Conservation (phyloP, 2,329 filamentous ascomycete species). For the Sporothrix protearum region DNA sequence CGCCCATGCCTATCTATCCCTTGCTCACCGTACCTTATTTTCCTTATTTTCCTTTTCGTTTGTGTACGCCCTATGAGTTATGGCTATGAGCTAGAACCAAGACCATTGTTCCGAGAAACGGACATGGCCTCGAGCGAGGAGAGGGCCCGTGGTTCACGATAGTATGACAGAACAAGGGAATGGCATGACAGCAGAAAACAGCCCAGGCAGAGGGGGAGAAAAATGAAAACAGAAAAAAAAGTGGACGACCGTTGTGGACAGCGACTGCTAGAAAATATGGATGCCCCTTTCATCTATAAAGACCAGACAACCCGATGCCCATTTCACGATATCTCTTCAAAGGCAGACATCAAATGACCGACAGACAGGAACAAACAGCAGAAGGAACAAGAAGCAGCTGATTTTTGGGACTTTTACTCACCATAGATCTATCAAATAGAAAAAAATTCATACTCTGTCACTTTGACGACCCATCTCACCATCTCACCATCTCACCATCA, state of each 20-base stretch:
- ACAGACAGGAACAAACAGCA: not conserved
- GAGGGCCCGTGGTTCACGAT: not conserved
- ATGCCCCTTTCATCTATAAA: not conserved
- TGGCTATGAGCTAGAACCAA: not conserved
- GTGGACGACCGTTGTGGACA: not conserved
- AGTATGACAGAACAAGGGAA: not conserved
- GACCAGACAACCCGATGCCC: not conserved
- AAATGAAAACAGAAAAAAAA: not conserved
- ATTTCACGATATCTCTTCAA: not conserved
- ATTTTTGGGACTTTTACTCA: constrained; percentile 4
- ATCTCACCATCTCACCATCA: too few species aligned
- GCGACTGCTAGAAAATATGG: not conserved
- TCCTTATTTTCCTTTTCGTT: not conserved
- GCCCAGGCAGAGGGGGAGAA: not conserved
- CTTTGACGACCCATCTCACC: too few species aligned
- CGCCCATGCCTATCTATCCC: not conserved
- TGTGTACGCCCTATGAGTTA: constrained; percentile 1
- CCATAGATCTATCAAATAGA: constrained; percentile 1
- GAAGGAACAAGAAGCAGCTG: not conserved
- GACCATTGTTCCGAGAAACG: constrained; percentile 17
- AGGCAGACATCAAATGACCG: not conserved
- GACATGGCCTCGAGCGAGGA: not conserved
- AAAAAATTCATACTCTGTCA: not conserved
- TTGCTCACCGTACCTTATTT: not conserved
- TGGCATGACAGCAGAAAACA: not conserved